A percentile compares a stretch with the other conserved stretches of the same genome.
Conservation (phyloP, 345 rosid species). For the Carallia pectinifolia region DNA sequence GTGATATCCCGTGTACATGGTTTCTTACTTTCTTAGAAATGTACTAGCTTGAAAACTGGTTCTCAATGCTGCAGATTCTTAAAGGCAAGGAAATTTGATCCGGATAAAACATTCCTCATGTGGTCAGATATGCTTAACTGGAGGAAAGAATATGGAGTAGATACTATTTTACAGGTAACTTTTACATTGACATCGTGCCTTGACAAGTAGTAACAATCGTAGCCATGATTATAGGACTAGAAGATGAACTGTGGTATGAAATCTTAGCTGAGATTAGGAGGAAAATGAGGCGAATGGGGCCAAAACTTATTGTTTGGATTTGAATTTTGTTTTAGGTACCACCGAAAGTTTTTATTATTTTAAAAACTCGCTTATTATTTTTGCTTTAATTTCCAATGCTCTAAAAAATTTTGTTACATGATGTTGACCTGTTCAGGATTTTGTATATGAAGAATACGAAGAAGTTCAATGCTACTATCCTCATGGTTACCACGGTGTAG, state of each 20-base stretch:
- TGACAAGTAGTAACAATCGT: slow-evolving; percentile 2
- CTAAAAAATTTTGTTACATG: slow-evolving; percentile 9
- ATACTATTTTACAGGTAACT: slow-evolving; percentile 74
- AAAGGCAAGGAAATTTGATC: slow-evolving; percentile 67
- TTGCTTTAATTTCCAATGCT: slow-evolving; percentile 1
- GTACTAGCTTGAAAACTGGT: not conserved
- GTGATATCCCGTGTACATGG: not conserved
- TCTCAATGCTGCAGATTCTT: slow-evolving; percentile 4
- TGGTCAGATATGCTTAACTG: slow-evolving; percentile 94
- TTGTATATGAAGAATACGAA: slow-evolving; percentile 72
- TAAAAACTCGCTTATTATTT: not conserved
- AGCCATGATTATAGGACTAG: not conserved
- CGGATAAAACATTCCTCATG: slow-evolving; percentile 76
- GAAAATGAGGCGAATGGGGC: not conserved
- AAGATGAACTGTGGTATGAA: slow-evolving; percentile 10
- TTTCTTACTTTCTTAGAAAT: not conserved
- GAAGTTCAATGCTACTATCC: slow-evolving; percentile 79
- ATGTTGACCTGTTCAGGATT: slow-evolving; percentile 55
- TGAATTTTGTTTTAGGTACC: slow-evolving; percentile 1
- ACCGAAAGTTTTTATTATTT: slow-evolving; percentile 5
- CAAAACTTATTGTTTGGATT: slow-evolving; percentile 4
- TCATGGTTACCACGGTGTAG: slow-evolving; percentile 96
- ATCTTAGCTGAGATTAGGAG: slow-evolving; percentile 7
- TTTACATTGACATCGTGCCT: not conserved
- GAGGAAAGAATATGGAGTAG: slow-evolving; percentile 78